phyloP scores from a whole-genome alignment of 805 yeast genomes.

The Saccharomycopsis synnaedendra region DNA sequence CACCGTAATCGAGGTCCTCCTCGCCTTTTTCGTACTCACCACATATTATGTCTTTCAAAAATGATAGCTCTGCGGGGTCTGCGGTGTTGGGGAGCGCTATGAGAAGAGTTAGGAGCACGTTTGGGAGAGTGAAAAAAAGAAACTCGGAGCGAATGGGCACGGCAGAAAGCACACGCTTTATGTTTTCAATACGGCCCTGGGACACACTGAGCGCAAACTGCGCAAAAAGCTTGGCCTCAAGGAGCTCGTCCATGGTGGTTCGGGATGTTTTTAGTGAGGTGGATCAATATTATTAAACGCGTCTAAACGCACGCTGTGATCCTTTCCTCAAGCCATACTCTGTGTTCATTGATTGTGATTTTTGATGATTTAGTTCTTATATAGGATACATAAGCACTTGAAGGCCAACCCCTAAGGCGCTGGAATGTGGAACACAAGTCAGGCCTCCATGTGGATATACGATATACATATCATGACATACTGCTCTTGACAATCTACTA shows the following conservation, averaged over 20 bases:
- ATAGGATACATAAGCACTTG: too few relatives aligned
- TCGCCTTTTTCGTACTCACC: not conserved
- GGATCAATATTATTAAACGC: constrained; percentile 72
- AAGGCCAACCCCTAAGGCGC: too few relatives aligned
- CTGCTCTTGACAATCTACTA: too few relatives aligned
- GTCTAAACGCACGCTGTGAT: too few relatives aligned
- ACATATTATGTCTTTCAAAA: constrained; percentile 6
- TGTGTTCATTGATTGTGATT: too few relatives aligned
- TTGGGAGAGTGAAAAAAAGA: not conserved
- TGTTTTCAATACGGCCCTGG: constrained; percentile 3
- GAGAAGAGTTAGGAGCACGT: constrained; percentile 8
- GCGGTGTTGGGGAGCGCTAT: constrained; percentile 11
- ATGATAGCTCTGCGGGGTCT: constrained; percentile 4
- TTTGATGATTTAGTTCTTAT: too few relatives aligned
- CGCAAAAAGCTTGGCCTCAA: constrained; percentile 8
- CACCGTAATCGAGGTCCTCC: not conserved
- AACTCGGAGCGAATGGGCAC: not conserved
- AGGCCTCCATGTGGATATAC: too few relatives aligned
- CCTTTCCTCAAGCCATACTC: too few relatives aligned
- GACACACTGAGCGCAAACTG: constrained; percentile 8
- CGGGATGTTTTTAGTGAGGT: constrained; percentile 53
- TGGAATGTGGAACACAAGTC: too few relatives aligned
- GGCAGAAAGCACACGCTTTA: not conserved
- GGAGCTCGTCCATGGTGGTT: constrained; percentile 43
- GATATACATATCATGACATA: too few relatives aligned